phyloP scores from a whole-genome alignment of 169 alveolate species.

The Plasmodium inui region DNA sequence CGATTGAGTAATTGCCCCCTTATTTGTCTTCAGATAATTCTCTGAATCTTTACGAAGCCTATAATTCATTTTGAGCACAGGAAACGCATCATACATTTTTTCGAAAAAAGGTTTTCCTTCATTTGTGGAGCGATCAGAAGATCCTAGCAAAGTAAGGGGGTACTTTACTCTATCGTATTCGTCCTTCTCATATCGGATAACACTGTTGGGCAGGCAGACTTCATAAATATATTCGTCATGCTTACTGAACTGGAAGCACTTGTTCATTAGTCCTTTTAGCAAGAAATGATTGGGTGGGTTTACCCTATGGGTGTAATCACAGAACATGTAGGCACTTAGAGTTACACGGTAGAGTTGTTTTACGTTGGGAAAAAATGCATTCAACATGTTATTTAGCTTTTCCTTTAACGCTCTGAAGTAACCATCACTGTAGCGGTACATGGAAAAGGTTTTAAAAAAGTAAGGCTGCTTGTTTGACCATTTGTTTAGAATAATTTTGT shows the following conservation, averaged over 20 bases:
- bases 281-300: constrained; percentile 72
- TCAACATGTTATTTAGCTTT: constrained; percentile 46
- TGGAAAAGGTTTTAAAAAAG: constrained; percentile 57
- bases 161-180: constrained; percentile 28
- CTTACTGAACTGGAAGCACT: constrained; percentile 36
- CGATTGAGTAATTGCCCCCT: background rate
- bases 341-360: constrained; percentile 58
- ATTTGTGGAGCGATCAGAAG: constrained; percentile 42
- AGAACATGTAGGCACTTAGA: constrained; percentile 73
- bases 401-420: constrained; percentile 68
- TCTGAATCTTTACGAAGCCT: constrained; percentile 17
- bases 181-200: constrained; percentile 54
- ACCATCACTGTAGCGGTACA: constrained; percentile 5
- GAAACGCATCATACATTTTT: constrained; percentile 72
- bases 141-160: constrained; percentile 64
- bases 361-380: constrained; percentile 34
- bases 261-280: constrained; percentile 50
- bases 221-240: constrained; percentile 54
- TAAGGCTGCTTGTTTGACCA: background rate
- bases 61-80: constrained; percentile 46
- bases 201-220: constrained; percentile 69
- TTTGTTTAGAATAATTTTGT: constrained; percentile 39
- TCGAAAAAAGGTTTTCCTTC: constrained; percentile 73
- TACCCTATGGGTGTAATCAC: constrained; percentile 63
- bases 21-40: constrained; percentile 18